Percentiles rank a stretch among this genome's conserved stretches.
Conservation (phyloP, 1,284 basidiomycete genomes). For the Rhodotorula sp. region DNA sequence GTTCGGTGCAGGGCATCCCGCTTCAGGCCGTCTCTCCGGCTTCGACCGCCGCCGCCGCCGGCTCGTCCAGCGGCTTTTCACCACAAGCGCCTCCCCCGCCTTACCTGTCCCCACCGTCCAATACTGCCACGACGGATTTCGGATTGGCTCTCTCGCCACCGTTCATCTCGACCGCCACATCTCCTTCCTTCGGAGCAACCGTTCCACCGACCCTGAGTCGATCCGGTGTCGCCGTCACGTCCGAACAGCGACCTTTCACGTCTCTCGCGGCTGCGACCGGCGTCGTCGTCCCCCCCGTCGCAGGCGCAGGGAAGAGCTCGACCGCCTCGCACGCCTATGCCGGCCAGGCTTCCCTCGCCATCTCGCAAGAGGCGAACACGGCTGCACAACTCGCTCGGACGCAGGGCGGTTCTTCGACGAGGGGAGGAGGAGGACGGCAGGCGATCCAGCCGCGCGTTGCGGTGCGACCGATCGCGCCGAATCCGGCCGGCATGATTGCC, state of each 20-base stretch:
- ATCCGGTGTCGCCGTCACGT: background rate
- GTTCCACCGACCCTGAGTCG: background rate
- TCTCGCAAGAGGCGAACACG: background rate
- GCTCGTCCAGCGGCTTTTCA: background rate
- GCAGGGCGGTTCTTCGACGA: background rate
- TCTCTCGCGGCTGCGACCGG: conserved; percentile 17
- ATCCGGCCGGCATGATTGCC: conserved; percentile 27
- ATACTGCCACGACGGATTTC: background rate
- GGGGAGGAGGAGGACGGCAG: too few species aligned
- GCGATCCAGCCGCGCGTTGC: too few species aligned
- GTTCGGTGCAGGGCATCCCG: background rate
- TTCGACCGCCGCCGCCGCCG: background rate
- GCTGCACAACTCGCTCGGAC: background rate
- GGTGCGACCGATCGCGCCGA: background rate
- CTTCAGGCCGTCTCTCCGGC: conserved; percentile 16
- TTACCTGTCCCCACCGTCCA: too few species aligned
- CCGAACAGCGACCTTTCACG: background rate
- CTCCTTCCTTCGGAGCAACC: background rate
- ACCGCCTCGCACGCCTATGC: background rate
- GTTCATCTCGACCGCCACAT: background rate
- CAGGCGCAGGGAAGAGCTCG: background rate
- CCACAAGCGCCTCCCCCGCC: background rate
- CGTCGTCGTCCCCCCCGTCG: conserved; percentile 10
- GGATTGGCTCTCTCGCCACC: background rate
- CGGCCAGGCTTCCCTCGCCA: background rate